A percentile compares a stretch with the other conserved stretches of the same genome.
Evolutionary conservation across 139 green algal species (phyloP).

Genomic region (Chlorokybus atmophyticus): DNA sequence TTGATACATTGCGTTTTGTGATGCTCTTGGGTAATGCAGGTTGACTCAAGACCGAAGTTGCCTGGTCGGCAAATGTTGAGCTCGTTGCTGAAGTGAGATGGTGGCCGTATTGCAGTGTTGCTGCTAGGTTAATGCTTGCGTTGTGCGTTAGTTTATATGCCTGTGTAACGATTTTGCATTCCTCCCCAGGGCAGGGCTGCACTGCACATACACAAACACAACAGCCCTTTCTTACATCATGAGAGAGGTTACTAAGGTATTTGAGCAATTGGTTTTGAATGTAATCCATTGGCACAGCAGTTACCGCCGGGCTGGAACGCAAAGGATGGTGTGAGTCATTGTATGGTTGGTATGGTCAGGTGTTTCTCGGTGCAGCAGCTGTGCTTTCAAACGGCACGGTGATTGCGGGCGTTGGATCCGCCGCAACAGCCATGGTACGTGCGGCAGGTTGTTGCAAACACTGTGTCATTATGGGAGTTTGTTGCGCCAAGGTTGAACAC

Average conservation of each 20-base stretch:
- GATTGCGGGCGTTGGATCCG: slow-evolving; percentile 62
- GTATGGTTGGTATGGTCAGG: slow-evolving; percentile 32
- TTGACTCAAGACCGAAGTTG: slow-evolving; percentile 53
- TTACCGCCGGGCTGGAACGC: background rate
- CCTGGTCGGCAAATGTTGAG: slow-evolving; percentile 59
- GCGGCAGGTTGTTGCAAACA: background rate
- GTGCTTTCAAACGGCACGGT: slow-evolving; percentile 88
- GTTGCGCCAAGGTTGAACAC: background rate
- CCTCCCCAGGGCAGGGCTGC: slow-evolving; percentile 25
- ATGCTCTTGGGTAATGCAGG: background rate
- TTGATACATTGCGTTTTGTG: background rate
- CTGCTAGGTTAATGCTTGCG: too few species aligned
- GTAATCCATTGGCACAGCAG: background rate
- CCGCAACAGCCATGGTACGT: slow-evolving; percentile 69
- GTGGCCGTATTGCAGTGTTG: too few species aligned
- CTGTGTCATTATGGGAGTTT: background rate
- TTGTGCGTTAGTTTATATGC: too few species aligned
- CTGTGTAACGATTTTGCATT: too few species aligned
- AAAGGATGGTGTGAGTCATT: background rate
- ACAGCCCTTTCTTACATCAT: slow-evolving; percentile 68
- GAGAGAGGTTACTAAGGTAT: slow-evolving; percentile 11
- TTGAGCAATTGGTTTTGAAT: background rate
- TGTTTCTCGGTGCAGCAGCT: slow-evolving; percentile 75
- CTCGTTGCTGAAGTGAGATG: slow-evolving; percentile 31
- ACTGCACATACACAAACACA: slow-evolving; percentile 29